Evolutionary conservation across 805 yeast species (phyloP), one percentile per base, ranked within the genome.

Genomic region (Saccharomycopsis javanensis): DNA sequence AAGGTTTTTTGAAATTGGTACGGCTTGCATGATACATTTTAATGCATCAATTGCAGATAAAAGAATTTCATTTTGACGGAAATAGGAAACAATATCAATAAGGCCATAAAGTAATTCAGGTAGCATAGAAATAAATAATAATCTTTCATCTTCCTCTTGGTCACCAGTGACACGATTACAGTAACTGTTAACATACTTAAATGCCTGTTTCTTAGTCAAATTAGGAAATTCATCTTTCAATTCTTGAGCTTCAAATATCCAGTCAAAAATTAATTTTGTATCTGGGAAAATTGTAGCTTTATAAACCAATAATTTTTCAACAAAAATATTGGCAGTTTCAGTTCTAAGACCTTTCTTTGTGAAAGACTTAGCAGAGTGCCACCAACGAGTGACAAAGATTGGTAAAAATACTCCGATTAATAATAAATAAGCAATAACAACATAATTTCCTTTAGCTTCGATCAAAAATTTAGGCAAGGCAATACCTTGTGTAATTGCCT

Each of bases 381-480:
- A 94, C 97, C 97, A 92, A 30, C 75, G 74, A 45, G 89, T 86
- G 31, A 95, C 98, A 51, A 86, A 70, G 55, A 75, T 74, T 2
- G 99, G 99, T 57, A 94, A 77, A 4, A 88, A 74, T 3, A 86
- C 75, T 20, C 95, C 97, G 64, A 94, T 82, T 50, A 88, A 69
- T 6, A 79, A 62, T 54, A 89, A 80, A 69, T 94, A 94, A 4
- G 77, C 63, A 1, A 79, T 69, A 15, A 85, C 77, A 28, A 86
- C 72, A 60, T 89, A 73, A 4, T 95, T 83, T 23, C 83, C 83
- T 58, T 82, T 77, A 48, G 95, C 90, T 62, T 89, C 96, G 31
- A 95, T 87, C 60, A 94, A 76, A 71, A 88, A 89, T 68, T 86
- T 83, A 33, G 99, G 99, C 63, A 94, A 73, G 0, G 98, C 99